These are phyloP conservation scores for Crucibulum laeve DNA, from an alignment of 768 basidiomycete species.

Conservation along the genomic window DNA sequence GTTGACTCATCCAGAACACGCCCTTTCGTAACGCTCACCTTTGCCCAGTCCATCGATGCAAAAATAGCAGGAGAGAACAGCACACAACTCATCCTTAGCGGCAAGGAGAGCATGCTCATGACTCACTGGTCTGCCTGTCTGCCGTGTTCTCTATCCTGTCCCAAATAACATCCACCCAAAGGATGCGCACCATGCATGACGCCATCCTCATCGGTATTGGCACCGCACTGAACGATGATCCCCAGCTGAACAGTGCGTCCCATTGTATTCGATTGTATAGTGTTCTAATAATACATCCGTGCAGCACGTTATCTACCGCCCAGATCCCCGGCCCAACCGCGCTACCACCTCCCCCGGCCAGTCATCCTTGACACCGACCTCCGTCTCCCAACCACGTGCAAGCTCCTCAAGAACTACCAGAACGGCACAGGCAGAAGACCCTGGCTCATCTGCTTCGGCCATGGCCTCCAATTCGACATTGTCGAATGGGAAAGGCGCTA, in stretches of 20 bases:
- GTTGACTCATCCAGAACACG: too few species aligned
- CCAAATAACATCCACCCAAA: slow-evolving; percentile 22
- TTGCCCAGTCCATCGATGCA: slow-evolving; percentile 83
- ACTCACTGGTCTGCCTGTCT: slow-evolving; percentile 77
- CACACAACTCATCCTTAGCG: slow-evolving; percentile 77
- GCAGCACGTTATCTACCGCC: slow-evolving; percentile 59
- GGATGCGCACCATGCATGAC: slow-evolving; percentile 91
- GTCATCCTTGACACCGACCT: slow-evolving; percentile 78
- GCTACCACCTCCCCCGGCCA: slow-evolving; percentile 64
- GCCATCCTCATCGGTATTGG: slow-evolving; percentile 89
- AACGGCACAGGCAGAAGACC: slow-evolving; percentile 60
- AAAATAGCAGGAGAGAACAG: slow-evolving; percentile 79
- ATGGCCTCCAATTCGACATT: slow-evolving; percentile 21
- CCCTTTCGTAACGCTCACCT: slow-evolving; percentile 75
- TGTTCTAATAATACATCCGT: neutral
- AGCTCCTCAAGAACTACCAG: slow-evolving; percentile 63
- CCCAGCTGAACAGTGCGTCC: slow-evolving; percentile 82
- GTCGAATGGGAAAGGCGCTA: slow-evolving; percentile 27
- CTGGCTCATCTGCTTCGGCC: slow-evolving; percentile 53
- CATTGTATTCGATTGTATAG: neutral
- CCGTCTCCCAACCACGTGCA: slow-evolving; percentile 61
- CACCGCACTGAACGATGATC: slow-evolving; percentile 88
- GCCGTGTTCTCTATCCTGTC: neutral
- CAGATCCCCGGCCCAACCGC: slow-evolving; percentile 25
- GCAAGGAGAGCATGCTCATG: slow-evolving; percentile 85